A percentile compares a stretch with the other conserved stretches of the same genome.
These are phyloP conservation scores for Eucalyptus brandiana DNA, from an alignment of 345 rosid genomes.

Conservation along the genomic window DNA sequence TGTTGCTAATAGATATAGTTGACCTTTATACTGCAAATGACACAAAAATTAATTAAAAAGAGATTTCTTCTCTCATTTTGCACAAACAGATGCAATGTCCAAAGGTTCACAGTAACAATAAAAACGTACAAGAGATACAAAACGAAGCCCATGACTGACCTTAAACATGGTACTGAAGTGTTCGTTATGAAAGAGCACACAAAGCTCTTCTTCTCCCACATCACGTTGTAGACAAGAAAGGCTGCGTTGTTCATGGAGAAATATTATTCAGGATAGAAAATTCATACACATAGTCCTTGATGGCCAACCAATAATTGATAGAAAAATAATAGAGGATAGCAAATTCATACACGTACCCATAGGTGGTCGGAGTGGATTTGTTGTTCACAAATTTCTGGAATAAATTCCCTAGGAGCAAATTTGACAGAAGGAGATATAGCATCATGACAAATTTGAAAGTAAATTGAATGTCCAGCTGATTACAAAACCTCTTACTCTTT, in stretches of 20 bases:
- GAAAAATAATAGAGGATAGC: not conserved
- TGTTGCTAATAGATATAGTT: constrained; percentile 90
- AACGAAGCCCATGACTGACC: constrained; percentile 29
- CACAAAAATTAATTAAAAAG: not conserved
- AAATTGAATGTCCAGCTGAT: not conserved
- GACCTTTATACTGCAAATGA: constrained; percentile 63
- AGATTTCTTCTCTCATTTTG: not conserved
- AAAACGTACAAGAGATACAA: not conserved
- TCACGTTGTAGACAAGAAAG: constrained; percentile 80
- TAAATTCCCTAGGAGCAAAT: constrained; percentile 47
- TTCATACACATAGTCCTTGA: not conserved
- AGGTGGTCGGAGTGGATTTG: not conserved
- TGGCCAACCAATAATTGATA: not conserved
- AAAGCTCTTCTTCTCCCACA: constrained; percentile 73
- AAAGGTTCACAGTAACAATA: not conserved
- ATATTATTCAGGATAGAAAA: not conserved
- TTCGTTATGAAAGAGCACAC: constrained; percentile 89
- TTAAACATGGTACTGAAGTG: constrained; percentile 99
- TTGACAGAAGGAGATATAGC: not conserved
- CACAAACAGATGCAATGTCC: not conserved
- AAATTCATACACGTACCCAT: constrained; percentile 43
- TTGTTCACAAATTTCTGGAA: constrained; percentile 63
- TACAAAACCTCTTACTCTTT: constrained; percentile 34
- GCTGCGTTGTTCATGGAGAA: constrained; percentile 15
- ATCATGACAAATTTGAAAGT: not conserved